Conservation (phyloP, 306 rosid species). For the Casuarina cunninghamiana region DNA sequence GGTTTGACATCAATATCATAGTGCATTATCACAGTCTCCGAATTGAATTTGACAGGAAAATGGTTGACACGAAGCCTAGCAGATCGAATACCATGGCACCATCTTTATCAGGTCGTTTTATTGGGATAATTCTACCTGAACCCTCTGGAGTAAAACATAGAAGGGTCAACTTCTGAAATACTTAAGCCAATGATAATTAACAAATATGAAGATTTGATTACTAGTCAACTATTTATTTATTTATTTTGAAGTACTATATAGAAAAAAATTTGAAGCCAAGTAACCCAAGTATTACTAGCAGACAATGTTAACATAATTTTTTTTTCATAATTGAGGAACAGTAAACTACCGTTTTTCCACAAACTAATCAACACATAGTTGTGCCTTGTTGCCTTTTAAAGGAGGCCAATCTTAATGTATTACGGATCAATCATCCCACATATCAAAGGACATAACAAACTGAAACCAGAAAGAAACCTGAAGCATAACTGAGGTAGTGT, state of each 20-base stretch:
- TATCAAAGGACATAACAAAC: not conserved
- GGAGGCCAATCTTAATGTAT: not conserved
- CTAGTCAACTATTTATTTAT: not conserved
- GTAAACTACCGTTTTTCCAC: too few species aligned
- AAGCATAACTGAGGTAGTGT: not conserved
- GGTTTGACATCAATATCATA: conserved; percentile 55
- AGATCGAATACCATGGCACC: conserved; percentile 37
- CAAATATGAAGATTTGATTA: conserved; percentile 1
- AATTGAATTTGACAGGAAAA: conserved; percentile 45
- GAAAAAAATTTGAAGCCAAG: too few species aligned
- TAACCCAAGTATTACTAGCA: too few species aligned
- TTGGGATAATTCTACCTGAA: conserved; percentile 30
- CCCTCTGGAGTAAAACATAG: conserved; percentile 9
- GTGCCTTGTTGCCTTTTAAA: not conserved
- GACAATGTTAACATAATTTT: too few species aligned
- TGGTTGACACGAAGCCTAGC: conserved; percentile 51
- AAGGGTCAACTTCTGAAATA: conserved; percentile 11
- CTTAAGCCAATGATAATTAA: conserved; percentile 20
- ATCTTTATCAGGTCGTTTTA: conserved; percentile 64
- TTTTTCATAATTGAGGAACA: too few species aligned
- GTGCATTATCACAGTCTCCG: conserved; percentile 50
- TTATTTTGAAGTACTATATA: too few species aligned
- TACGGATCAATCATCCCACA: not conserved
- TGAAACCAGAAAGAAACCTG: not conserved
- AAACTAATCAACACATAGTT: too few species aligned